Conservation (phyloP, 2,329 filamentous ascomycete genomes). For the Paecilomyces sp. region DNA sequence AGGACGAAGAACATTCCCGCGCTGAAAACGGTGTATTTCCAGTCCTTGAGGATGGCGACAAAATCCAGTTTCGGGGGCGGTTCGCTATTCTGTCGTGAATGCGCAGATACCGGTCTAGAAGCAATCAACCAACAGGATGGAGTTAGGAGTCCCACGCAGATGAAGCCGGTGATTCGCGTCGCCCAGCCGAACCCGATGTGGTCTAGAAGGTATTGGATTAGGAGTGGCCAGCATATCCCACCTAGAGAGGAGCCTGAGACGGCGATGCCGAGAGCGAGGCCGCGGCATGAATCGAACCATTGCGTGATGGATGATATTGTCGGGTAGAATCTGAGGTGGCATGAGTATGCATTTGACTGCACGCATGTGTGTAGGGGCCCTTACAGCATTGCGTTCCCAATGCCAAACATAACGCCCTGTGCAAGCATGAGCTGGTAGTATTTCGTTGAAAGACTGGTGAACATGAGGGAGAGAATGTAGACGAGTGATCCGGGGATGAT, state of each 20-base stretch:
- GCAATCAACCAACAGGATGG: neutral
- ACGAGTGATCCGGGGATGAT: neutral
- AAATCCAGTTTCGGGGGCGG: neutral
- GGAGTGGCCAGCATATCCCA: neutral
- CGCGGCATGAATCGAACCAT: neutral
- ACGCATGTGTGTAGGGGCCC: neutral
- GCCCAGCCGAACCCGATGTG: neutral
- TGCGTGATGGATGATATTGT: neutral
- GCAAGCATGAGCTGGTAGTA: conserved; percentile 8
- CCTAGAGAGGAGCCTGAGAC: neutral
- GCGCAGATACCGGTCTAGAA: neutral
- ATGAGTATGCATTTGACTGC: neutral
- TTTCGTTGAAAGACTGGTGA: conserved; percentile 8
- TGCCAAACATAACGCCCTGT: conserved; percentile 1
- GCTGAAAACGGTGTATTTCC: neutral
- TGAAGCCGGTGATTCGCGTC: neutral
- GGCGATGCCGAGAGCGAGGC: neutral
- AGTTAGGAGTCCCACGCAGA: neutral
- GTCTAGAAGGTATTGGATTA: neutral
- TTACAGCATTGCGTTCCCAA: conserved; percentile 3
- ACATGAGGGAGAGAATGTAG: conserved; percentile 4
- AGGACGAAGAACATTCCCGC: neutral
- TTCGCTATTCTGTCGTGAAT: neutral
- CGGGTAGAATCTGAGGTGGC: neutral
- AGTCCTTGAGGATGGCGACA: neutral